Percentiles rank a stretch among this genome's conserved stretches.
phyloP scores from a whole-genome alignment of 129 eudicot species.

The Mikania micrantha region DNA sequence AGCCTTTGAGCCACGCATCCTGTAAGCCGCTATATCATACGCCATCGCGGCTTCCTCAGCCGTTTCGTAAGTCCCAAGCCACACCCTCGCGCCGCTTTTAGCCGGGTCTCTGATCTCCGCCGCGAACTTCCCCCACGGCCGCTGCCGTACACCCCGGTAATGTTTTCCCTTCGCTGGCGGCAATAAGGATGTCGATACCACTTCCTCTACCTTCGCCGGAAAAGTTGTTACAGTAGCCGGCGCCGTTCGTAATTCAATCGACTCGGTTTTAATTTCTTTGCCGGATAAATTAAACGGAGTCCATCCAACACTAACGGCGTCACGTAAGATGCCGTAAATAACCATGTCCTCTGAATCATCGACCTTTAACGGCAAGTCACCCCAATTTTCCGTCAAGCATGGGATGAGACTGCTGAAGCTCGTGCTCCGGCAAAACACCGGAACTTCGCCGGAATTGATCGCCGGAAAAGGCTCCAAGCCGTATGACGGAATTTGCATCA shows the following conservation, averaged over 20 bases:
- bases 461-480: constrained; percentile 25
- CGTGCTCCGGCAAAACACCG: constrained; percentile 48
- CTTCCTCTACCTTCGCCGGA: constrained; percentile 14
- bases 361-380: constrained; percentile 68
- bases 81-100: constrained; percentile 78
- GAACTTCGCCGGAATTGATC: constrained; percentile 26
- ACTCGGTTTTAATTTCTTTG: constrained; percentile 41
- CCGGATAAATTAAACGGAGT: constrained; percentile 51
- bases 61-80: constrained; percentile 93
- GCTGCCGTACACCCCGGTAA: constrained; percentile 63
- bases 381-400: constrained; percentile 73
- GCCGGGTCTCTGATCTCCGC: constrained; percentile 92
- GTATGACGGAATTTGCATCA: constrained; percentile 26
- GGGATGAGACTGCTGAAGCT: constrained; percentile 60
- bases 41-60: constrained; percentile 90
- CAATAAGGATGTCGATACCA: constrained; percentile 1
- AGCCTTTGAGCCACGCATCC: constrained; percentile 87
- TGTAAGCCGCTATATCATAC: constrained; percentile 72
- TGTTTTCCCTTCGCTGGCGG: constrained; percentile 49
- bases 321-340: constrained; percentile 55
- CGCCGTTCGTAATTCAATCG: constrained; percentile 19
- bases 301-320: constrained; percentile 79
- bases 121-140: constrained; percentile 95
- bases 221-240: neutral
- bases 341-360: constrained; percentile 88